Base-by-base conservation (phyloP, 2,329 filamentous ascomycete species). In the Macroventuria anomochaeta region DNA sequence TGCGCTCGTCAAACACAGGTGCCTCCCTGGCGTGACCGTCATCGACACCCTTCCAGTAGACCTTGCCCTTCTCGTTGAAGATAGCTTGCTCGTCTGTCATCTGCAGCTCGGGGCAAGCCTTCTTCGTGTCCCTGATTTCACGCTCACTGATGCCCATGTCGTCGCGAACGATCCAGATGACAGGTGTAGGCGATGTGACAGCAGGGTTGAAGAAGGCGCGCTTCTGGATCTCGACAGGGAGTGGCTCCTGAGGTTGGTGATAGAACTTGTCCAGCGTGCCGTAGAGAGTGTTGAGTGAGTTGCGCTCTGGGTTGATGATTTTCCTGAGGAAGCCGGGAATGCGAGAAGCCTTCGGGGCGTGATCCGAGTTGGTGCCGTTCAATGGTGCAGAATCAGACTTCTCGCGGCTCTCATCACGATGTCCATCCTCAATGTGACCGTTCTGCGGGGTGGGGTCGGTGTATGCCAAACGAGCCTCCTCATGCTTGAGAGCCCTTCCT, bases 101-200 rank as follows among this genome's bases (percentile, higher is more conserved):
- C n/a, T 64, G 40, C 13, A 81, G 46, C 0, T 64, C 72, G 0
- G 70, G 70, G 3, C 74, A 66, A 20, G 69, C 70, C 50, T 75
- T 75, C 46, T 70, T 70, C 21, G 76, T 76, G 32, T 77, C 70
- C 34, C 64, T 57, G 15, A 79, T 75, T 58, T 80, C 77, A 36
- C 77, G 69, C 56, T 70, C 69, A 3, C 70, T 74, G 8, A 80
- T 74, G 3, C 78, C 77, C 65, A 77, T 70, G 12, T 72, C 70
- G 53, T 81, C 79, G 12, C 65, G 65, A 0, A 77, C 76, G 15
- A 80, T 76, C 79, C 79, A 81, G 12, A 81, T 53, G 12, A 75
- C 73, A 2, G 78, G 78, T 1, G 73, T 76, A 41, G 76, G 72
- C 13, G 69, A 72, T 0, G 72, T 79, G 29, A 81, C 70, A 0